Percentiles rank a stretch among this genome's conserved stretches.
Evolutionary conservation across 2,329 filamentous ascomycete species (phyloP).

Genomic region (Diplodia scrobiculata): DNA sequence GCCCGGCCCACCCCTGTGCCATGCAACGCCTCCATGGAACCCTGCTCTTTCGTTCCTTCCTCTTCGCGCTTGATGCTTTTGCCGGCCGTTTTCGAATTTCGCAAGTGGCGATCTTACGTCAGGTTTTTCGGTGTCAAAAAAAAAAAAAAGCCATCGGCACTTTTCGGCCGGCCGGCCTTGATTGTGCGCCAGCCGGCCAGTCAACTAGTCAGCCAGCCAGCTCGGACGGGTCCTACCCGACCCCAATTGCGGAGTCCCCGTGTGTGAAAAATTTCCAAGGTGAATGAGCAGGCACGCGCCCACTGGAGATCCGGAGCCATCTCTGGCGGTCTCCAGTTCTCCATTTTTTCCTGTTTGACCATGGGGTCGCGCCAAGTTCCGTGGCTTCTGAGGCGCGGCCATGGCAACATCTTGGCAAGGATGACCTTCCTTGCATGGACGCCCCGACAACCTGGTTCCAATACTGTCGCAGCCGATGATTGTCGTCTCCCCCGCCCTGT

Average conservation of each 20-base stretch:
- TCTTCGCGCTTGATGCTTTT: background rate
- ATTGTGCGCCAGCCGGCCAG: background rate
- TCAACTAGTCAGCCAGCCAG: background rate
- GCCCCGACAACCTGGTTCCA: constrained; percentile 20
- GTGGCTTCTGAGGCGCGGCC: background rate
- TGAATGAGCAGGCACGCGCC: constrained; percentile 4
- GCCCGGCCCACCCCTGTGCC: background rate
- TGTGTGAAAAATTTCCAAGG: constrained; percentile 9
- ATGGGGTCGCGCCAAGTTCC: constrained; percentile 10
- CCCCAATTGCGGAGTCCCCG: background rate
- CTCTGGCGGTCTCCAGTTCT: constrained; percentile 1
- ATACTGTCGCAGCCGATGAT: background rate
- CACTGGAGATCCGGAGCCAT: constrained; percentile 14
- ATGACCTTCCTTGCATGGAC: background rate
- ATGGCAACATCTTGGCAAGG: constrained; percentile 5
- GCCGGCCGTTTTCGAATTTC: background rate
- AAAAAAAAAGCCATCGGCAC: background rate
- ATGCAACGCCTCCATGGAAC: constrained; percentile 18
- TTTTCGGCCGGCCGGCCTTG: background rate
- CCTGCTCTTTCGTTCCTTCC: constrained; percentile 8
- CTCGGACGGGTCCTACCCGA: too few species aligned
- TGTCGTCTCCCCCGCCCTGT: background rate
- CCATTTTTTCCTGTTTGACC: constrained; percentile 23
- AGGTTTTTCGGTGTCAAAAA: background rate
- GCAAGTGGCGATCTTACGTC: constrained; percentile 13